Evolutionary conservation across 768 basidiomycete species (phyloP), one percentile per base, ranked within the genome.

Genomic region (Kwoniella heveanensis): DNA sequence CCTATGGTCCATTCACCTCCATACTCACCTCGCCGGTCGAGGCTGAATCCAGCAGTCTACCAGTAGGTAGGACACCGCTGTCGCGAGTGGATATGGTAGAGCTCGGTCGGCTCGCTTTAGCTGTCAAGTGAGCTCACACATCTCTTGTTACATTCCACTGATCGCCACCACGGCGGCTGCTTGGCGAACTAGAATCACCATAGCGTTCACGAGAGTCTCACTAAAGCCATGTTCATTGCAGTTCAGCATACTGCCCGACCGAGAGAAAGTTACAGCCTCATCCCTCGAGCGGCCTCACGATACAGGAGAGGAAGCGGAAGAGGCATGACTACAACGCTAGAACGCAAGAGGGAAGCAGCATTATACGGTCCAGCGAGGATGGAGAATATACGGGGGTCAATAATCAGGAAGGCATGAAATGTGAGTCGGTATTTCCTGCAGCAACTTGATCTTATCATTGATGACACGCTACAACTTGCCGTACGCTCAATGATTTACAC

Each of bases 281-380:
- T 36, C 53, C 44, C 7, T 29, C 51, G 5, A 26, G 25, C 39
- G 25, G 12, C 7, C 51, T 60, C 36, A 37, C 54, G 10, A n/a
- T 37, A 0, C 64, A 65, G 44, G 22, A 37, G 30, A 29, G 64
- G 3, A n/a, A 46, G 25, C 47, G 47, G 2, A 24, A 51, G n/a
- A 44, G 44, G 7, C 58, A 44, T 22, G 46, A 50, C 2, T 27
- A 39, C 1, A 13, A 32, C 10, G 39, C 39, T 3, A 44, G 15
- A 17, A 44, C 17, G 39, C 39, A 44, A 8, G 37, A 49, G 36
- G 57, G 36, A 32, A 58, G 48, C 29, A 60, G 53, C 30, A 54
- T 65, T 17, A 49, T 65, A n/a, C 27, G 32, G 2, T 60, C 64
- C 21, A 65, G 64, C 22, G 64, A 59, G 5, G 59, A 65, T 27